phyloP scores from a whole-genome alignment of 352 stramenopile genomes.

The Aphanomyces invadans region DNA sequence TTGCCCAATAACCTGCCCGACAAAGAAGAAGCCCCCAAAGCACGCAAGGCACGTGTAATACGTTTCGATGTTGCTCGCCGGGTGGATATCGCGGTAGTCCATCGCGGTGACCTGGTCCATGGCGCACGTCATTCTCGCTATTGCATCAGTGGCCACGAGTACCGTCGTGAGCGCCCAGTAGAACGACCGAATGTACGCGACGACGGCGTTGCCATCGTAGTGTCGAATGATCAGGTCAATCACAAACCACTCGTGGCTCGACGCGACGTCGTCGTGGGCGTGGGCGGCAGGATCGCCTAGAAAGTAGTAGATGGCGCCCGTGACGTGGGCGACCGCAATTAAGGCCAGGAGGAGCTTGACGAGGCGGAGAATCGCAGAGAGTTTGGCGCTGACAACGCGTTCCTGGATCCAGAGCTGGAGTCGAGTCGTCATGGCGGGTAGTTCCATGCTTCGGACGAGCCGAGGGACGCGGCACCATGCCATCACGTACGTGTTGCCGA shows the following conservation, averaged over 20 bases:
- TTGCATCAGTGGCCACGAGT: slow-evolving; percentile 5
- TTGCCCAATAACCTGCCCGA: slow-evolving; percentile 68
- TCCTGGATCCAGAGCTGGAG: slow-evolving; percentile 64
- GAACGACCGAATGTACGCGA: slow-evolving; percentile 61
- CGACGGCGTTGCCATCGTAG: slow-evolving; percentile 38
- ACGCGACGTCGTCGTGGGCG: slow-evolving; percentile 18
- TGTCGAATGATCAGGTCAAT: slow-evolving; percentile 65
- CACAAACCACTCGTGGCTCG: slow-evolving; percentile 41
- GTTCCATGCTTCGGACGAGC: slow-evolving; percentile 37
- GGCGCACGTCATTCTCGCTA: not conserved
- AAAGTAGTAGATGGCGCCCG: slow-evolving; percentile 58
- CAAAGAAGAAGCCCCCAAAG: slow-evolving; percentile 67
- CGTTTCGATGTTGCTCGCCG: slow-evolving; percentile 44
- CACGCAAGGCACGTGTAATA: slow-evolving; percentile 60
- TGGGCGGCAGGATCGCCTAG: slow-evolving; percentile 33
- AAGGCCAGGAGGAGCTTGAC: slow-evolving; percentile 58
- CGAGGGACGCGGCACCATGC: slow-evolving; percentile 51
- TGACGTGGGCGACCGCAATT: slow-evolving; percentile 53
- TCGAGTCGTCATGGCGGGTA: slow-evolving; percentile 43
- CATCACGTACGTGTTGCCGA: slow-evolving; percentile 48
- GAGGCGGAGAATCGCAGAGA: slow-evolving; percentile 55
- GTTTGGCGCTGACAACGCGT: slow-evolving; percentile 47
- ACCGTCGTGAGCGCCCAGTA: slow-evolving; percentile 75
- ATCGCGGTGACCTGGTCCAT: slow-evolving; percentile 47
- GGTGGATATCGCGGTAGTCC: slow-evolving; percentile 60